These are phyloP conservation scores for Lipomyces sp. DNA, from an alignment of 805 yeast species.

Conservation along the genomic window DNA sequence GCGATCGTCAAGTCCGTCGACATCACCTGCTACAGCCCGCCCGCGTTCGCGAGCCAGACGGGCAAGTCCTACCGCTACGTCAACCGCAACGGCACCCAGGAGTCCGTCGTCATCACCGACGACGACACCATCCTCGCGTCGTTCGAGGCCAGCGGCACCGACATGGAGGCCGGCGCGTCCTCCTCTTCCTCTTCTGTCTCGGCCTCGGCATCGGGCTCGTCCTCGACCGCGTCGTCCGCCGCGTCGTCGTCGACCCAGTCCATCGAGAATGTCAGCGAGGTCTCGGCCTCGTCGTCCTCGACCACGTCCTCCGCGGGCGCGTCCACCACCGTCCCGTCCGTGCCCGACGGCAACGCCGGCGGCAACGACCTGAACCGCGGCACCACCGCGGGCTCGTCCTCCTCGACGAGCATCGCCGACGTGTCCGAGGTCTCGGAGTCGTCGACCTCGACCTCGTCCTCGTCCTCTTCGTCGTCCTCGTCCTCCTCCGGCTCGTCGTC, in stretches of 20 bases:
- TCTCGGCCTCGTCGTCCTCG: conserved; percentile 9
- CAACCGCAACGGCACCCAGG: conserved; percentile 47
- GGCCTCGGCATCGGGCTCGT: conserved; percentile 9
- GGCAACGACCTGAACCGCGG: conserved; percentile 8
- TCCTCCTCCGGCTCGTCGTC: conserved; percentile 1
- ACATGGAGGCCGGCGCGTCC: conserved; percentile 46
- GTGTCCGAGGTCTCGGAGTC: no score
- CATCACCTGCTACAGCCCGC: conserved; percentile 71
- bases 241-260: conserved; percentile 16
- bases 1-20: conserved; percentile 58
- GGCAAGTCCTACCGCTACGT: conserved; percentile 55
- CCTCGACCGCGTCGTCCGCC: conserved; percentile 12
- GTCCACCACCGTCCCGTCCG: conserved; percentile 6
- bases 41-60: conserved; percentile 47
- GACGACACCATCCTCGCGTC: conserved; percentile 58
- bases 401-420: conserved; percentile 4
- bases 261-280: neutral
- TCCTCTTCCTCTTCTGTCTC: conserved; percentile 20
- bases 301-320: conserved; percentile 4
- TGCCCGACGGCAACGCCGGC: conserved; percentile 17
- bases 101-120: conserved; percentile 58
- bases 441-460: conserved; percentile 1
- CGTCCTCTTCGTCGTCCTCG: neutral
- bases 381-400: conserved; percentile 6
- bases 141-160: conserved; percentile 62